Evolutionary conservation across 495 filamentous ascomycete species (phyloP), one percentile per base, ranked within the genome.

Genomic region (Cladorrhinum samala): DNA sequence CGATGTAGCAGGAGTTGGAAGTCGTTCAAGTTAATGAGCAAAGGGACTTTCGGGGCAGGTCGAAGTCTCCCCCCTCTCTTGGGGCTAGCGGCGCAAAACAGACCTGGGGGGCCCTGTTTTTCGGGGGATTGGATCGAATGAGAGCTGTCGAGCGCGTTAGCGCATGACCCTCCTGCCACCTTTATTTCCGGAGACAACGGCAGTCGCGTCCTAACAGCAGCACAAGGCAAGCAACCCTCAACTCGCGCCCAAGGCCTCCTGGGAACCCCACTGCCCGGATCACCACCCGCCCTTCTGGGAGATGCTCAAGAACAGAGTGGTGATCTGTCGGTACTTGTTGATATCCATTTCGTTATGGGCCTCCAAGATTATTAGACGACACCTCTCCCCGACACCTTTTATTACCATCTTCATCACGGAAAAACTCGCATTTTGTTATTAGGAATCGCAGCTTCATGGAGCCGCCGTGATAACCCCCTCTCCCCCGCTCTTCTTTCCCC

Each of bases 31-130:
- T 54, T 58, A 54, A 55, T 62, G 63, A 55, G 20, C 53, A 56
- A 60, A 67, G 59, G 57, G 62, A 60, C 57, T 52, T 60, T 41
- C 33, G 49, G 57, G 55, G 56, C 52, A 53, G 59, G 52, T 50
- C 49, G 46, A 47, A 47, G 27, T 21, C 49, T 51, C 40, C 62
- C 62, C 60, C 62, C 62, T 63, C 62, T 54, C 56, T 55, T 30
- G 41, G 46, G 52, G 46, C 61, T 62, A 59, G 59, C 46, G 50
- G 38, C 46, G 25, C 19, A 37, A 59, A 48, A 53, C 42, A 52
- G 43, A 44, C 52, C 54, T 50, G 55, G 62, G 61, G 54, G 53
- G 44, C 54, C 56, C 54, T 58, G 54, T 56, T 52, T 60, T 53
- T 50, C 20, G 11, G 42, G 43, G 56, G 53, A 39, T 7, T 18